A percentile compares a stretch with the other conserved stretches of the same genome.
phyloP scores from a whole-genome alignment of 768 basidiomycete genomes.

The Macrolepiota albuminosa region DNA sequence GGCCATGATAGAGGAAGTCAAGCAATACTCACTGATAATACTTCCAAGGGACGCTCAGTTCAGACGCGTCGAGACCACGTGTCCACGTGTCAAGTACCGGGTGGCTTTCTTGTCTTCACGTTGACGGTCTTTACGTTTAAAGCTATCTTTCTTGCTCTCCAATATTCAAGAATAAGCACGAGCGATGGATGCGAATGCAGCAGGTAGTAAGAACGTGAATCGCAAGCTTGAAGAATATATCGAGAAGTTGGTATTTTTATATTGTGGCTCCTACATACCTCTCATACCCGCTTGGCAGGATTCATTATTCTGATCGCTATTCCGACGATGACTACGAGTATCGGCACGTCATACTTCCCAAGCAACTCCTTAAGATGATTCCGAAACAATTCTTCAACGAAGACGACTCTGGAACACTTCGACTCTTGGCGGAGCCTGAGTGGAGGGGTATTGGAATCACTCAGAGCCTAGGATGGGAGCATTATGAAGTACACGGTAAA shows the following conservation, averaged over 20 bases:
- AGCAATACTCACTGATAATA: not conserved
- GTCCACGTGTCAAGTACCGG: not conserved
- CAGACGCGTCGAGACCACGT: slow-evolving; percentile 4
- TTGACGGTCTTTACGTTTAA: not conserved
- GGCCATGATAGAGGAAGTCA: slow-evolving; percentile 6
- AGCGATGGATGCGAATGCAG: slow-evolving; percentile 24
- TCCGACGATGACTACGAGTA: slow-evolving; percentile 93
- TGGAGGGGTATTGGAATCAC: slow-evolving; percentile 97
- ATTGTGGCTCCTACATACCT: slow-evolving; percentile 7
- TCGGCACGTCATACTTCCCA: slow-evolving; percentile 95
- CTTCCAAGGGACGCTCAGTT: not conserved
- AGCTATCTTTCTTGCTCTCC: not conserved
- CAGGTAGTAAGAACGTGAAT: slow-evolving; percentile 32
- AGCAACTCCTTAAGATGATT: slow-evolving; percentile 89
- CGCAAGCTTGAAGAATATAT: slow-evolving; percentile 71
- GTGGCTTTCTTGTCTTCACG: not conserved
- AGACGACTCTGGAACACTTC: slow-evolving; percentile 70
- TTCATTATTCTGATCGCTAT: slow-evolving; percentile 90
- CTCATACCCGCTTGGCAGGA: slow-evolving; percentile 39
- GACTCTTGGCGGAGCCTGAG: slow-evolving; percentile 81
- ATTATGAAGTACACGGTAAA: slow-evolving; percentile 94
- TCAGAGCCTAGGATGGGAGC: slow-evolving; percentile 95
- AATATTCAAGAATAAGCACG: not conserved
- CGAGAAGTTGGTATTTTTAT: slow-evolving; percentile 49
- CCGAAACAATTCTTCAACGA: slow-evolving; percentile 82